Base-by-base conservation (phyloP, 495 filamentous ascomycete genomes). In the Cryomyces minteri region DNA sequence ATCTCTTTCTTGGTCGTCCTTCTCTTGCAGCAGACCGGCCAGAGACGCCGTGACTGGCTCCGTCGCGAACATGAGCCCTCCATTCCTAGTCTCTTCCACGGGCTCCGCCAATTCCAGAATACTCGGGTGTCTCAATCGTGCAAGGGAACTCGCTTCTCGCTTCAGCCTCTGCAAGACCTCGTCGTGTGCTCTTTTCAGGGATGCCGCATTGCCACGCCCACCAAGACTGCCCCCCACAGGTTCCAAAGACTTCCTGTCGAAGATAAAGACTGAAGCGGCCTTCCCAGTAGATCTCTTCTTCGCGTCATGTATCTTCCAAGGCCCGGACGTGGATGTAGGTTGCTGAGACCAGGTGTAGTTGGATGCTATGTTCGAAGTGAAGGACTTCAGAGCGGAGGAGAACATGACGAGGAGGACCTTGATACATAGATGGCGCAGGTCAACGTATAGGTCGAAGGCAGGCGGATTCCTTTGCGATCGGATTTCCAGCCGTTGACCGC, bases 221-320 rank as follows among this genome's bases (percentile, higher is more conserved):
- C 74, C 63, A 39, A 79, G 57, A 6, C 51, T 50, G 5, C n/a
- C 69, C 9, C 72, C 72, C 43, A 79, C 70, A 2, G 77, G 62
- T 39, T 95, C 87, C 45, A 98, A 67, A 0, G 72, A 70, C 59
- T 94, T 94, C 52, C 73, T 77, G 43, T 96, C 92, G 59, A 98
- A 95, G 49, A 94, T 78, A 56, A 96, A 98, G 49, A 96, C 77
- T 7, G 90, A 96, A 18, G 79, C 87, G 10, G 79, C 62, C 51
- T 88, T 93, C 32, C 77, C 80, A 0, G 86, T 90, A 9, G 80
- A 81, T 60, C 94, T 95, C 62, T 93, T 94, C 69, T 92, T 95
- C 39, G 83, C 92, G 66, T 92, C 84, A 67, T 85, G 86, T 60
- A 98, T 88, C 66, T 86, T 94, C 90, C 90, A 98, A 28, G 88